Percentiles rank a stretch among this genome's conserved stretches.
Conservation (phyloP, 1,139 yeast genomes). For the Diutina sp. region DNA sequence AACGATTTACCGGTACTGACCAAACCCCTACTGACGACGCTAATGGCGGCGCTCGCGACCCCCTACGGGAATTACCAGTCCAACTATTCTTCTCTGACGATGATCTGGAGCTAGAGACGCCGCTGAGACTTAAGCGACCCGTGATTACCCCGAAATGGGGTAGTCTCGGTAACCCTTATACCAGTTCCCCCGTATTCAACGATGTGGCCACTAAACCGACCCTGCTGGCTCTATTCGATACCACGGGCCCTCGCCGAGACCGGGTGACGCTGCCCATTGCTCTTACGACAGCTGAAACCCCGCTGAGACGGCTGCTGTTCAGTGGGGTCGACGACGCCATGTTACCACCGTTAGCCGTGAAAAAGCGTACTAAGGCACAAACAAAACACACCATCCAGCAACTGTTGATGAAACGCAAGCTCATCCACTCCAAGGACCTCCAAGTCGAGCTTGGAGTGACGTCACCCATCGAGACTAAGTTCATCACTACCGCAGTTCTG, state of each 20-base stretch:
- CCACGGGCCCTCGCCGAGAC: background rate
- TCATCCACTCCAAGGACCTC: background rate
- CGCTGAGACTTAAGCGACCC: background rate
- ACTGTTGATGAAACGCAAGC: background rate
- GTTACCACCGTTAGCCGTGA: background rate
- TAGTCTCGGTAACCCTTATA: background rate
- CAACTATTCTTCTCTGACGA: conserved; percentile 1
- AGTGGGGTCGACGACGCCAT: background rate
- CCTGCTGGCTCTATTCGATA: background rate
- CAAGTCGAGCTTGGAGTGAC: background rate
- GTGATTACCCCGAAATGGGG: background rate
- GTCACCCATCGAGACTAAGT: background rate
- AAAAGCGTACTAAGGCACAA: background rate
- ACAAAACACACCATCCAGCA: background rate
- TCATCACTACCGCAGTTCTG: background rate
- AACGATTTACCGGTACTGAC: background rate
- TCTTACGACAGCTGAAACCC: background rate
- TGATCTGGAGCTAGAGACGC: conserved; percentile 1
- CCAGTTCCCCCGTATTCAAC: background rate
- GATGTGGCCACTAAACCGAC: background rate
- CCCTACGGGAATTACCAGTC: background rate
- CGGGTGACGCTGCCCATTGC: background rate
- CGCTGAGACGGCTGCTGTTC: background rate
- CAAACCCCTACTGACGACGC: background rate
- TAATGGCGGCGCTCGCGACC: background rate